Conservation (phyloP, 2,329 filamentous ascomycete genomes). For the Trichophaea hybrida region DNA sequence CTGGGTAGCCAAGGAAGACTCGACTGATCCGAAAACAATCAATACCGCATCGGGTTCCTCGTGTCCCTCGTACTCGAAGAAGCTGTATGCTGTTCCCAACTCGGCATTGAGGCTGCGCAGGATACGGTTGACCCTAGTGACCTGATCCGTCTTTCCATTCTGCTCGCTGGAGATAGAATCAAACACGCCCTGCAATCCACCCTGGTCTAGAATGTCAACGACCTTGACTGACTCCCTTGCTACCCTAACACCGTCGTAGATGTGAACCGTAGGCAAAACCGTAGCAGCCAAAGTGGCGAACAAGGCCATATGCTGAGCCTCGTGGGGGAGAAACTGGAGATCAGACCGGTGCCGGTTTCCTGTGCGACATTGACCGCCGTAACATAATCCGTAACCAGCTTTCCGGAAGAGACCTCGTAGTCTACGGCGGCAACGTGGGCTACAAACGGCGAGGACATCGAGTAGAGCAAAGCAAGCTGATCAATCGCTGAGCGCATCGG, state of each 20-base stretch:
- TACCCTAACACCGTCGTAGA: slow-evolving; percentile 74
- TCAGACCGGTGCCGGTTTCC: slow-evolving; percentile 74
- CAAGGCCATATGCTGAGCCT: slow-evolving; percentile 91
- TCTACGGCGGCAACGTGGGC: slow-evolving; percentile 86
- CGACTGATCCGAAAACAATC: slow-evolving; percentile 83
- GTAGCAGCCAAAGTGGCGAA: slow-evolving; percentile 68
- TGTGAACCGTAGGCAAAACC: slow-evolving; percentile 67
- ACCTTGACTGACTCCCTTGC: slow-evolving; percentile 70
- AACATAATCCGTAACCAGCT: slow-evolving; percentile 76
- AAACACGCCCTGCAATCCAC: slow-evolving; percentile 55
- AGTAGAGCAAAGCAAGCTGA: slow-evolving; percentile 81
- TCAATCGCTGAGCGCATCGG: slow-evolving; percentile 74
- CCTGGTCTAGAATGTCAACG: slow-evolving; percentile 64
- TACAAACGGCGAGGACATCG: slow-evolving; percentile 81
- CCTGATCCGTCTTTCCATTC: slow-evolving; percentile 56
- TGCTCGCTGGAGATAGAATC: slow-evolving; percentile 48
- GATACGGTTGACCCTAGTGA: slow-evolving; percentile 56
- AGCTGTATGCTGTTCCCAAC: slow-evolving; percentile 80
- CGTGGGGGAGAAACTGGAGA: slow-evolving; percentile 75
- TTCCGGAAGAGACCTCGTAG: slow-evolving; percentile 53
- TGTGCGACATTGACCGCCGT: slow-evolving; percentile 67
- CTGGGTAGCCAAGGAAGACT: slow-evolving; percentile 73
- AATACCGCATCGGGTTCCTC: slow-evolving; percentile 64
- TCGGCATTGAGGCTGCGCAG: slow-evolving; percentile 71
- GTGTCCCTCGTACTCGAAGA: slow-evolving; percentile 91